phyloP scores from a whole-genome alignment of 768 basidiomycete genomes.

The Saitozyma podzolica region DNA sequence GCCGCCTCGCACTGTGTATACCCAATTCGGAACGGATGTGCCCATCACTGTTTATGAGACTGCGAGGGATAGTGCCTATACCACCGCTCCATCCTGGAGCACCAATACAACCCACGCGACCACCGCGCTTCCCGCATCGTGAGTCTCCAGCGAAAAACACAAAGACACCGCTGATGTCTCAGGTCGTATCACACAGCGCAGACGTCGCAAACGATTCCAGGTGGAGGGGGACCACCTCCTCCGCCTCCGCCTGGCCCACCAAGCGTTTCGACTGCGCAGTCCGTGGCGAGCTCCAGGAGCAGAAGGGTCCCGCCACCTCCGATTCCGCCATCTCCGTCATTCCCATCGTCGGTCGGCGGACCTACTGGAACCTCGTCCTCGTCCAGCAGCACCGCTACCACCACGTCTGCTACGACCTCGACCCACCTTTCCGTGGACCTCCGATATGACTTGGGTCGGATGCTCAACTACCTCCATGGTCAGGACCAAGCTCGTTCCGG shows the following conservation, averaged over 20 bases:
- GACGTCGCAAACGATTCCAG: constrained; percentile 18
- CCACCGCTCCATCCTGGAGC: constrained; percentile 32
- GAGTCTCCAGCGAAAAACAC: constrained; percentile 1
- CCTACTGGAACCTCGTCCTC: constrained; percentile 49
- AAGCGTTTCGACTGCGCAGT: constrained; percentile 33
- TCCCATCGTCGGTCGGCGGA: constrained; percentile 4
- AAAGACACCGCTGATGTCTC: neutral
- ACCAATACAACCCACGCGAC: constrained; percentile 20
- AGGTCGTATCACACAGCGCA: constrained; percentile 28
- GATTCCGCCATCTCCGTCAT: constrained; percentile 30
- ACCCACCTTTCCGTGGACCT: constrained; percentile 16
- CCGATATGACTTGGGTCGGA: constrained; percentile 55
- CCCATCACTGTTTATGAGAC: constrained; percentile 27
- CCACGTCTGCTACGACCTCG: constrained; percentile 10
- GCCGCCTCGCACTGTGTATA: no score
- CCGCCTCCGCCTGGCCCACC: constrained; percentile 11
- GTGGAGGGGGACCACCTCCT: constrained; percentile 12
- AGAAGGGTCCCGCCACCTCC: constrained; percentile 26
- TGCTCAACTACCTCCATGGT: constrained; percentile 64
- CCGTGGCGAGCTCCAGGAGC: constrained; percentile 12
- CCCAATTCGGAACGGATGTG: no score
- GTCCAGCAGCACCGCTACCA: constrained; percentile 33
- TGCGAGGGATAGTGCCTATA: constrained; percentile 25
- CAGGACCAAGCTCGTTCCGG: constrained; percentile 65
- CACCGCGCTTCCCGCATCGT: constrained; percentile 14